Base-by-base conservation (phyloP, 2,329 filamentous ascomycete genomes). In the Hypoxylon sp. region DNA sequence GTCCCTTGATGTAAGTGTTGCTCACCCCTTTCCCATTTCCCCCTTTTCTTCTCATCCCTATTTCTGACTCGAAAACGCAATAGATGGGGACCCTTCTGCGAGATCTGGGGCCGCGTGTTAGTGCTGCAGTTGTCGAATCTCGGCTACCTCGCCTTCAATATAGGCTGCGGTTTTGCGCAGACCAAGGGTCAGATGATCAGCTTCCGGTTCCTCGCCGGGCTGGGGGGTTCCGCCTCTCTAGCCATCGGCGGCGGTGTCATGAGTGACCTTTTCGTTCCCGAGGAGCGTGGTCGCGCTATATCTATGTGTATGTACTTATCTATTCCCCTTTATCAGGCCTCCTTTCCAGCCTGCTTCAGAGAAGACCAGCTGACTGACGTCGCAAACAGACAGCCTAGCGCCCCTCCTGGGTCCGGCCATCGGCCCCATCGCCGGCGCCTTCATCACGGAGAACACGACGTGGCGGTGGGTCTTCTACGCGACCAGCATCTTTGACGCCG, bases 381-480 rank as follows among this genome's bases (percentile, higher is more conserved):
- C 7, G n/a, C n/a, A 35, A 29, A 33, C 8, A 38, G 10, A 88
- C 74, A 83, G 78, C 47, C 77, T 89, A 0, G 83, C 82, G 1
- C 87, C 87, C 0, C 77, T 90, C 0, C 80, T 90, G 0, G 87
- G 87, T 0, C 87, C 87, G 1, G 85, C 86, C 1, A 74, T 89
- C 3, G 87, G 88, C 0, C 87, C 87, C 1, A 84, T 90, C 49
- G 83, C 82, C 1, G 87, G 87, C 15, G 87, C 84, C 0, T 89
- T 87, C 71, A 86, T 90, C 41, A 78, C 85, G 1, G 74, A 88
- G 66, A 78, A 82, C 69, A 85, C 82, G 6, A 85, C 81, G 1
- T 92, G 89, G 89, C 81, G 88, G 33, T 92, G 89, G 89, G 83
- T 85, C 6, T 92, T 91, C 75, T 90, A 83, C 74, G 79, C 84